Base-by-base conservation (phyloP, 2,329 filamentous ascomycete genomes). In the Microsporum ferrugineum region DNA sequence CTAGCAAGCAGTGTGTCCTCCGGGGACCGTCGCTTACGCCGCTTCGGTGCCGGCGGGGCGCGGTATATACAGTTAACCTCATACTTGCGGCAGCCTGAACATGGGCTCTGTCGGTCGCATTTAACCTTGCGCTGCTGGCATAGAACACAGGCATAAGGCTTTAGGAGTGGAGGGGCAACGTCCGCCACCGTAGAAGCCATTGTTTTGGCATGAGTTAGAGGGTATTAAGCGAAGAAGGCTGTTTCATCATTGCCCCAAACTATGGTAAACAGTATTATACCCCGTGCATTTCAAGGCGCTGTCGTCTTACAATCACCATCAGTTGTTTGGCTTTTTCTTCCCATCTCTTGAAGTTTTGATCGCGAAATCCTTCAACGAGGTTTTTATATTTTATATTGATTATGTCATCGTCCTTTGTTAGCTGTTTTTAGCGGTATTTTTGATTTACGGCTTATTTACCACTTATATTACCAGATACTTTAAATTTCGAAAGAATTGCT, bases 51-150 rank as follows among this genome's bases (percentile, higher is more conserved):
- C 7, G 59, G 62, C 7, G 58, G 60, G 29, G 34, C 39, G 17
- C 47, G 63, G 51, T 57, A 45, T 45, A 79, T 78, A 69, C 85
- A 90, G 66, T 88, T 81, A 34, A 80, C 80, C 27, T 78, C 75
- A 59, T 82, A 80, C 72, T 82, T 86, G 69, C 84, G 76, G 68
- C 87, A 89, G 72, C 87, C 86, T 67, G 81, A 78, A 69, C 88
- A 90, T 14, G 87, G 87, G 72, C 85, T 85, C 66, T 80, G 83
- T 72, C 86, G 87, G 72, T 89, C 85, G 72, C 88, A 90, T 63
- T 84, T 85, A 47, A 90, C 81, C 71, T 90, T 90, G 63, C 87
- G 83, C 71, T 88, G 86, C 70, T 91, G 87, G 69, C 88, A 92
- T 23, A 85, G 78, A 10, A 89, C 79, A 68, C 88, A 92, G 45